Conservation (phyloP, 169 alveolate genomes). For the Cryptosporidium baileyi region DNA sequence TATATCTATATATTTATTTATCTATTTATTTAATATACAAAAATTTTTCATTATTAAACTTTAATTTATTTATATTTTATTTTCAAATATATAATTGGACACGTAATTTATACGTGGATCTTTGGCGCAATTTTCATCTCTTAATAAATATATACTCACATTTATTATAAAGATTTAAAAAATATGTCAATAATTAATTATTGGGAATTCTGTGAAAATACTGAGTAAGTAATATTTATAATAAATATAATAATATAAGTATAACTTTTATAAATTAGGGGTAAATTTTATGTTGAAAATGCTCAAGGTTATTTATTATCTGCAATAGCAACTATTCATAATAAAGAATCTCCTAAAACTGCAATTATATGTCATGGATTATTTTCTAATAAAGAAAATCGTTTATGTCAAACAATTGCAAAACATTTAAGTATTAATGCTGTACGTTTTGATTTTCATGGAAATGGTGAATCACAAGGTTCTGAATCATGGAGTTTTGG, state of each 20-base stretch:
- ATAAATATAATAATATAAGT: background rate
- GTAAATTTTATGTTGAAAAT: conserved; percentile 20
- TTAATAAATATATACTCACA: too few relatives aligned
- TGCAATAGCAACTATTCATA: conserved; percentile 58
- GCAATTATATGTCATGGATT: conserved; percentile 54
- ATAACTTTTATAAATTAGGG: conserved; percentile 8
- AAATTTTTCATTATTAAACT: too few relatives aligned
- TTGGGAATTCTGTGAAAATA: conserved; percentile 57
- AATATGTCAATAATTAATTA: conserved; percentile 1
- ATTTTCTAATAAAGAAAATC: conserved; percentile 52
- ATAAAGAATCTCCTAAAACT: conserved; percentile 32
- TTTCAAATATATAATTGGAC: too few relatives aligned
- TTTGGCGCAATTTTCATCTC: too few relatives aligned
- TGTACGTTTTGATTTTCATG: conserved; percentile 76
- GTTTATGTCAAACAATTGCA: conserved; percentile 70
- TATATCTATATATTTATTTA: too few relatives aligned
- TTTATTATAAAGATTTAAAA: too few relatives aligned
- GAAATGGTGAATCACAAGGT: conserved; percentile 77
- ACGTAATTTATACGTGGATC: too few relatives aligned
- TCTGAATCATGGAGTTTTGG: conserved; percentile 72
- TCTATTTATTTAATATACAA: too few relatives aligned
- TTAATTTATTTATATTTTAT: too few relatives aligned
- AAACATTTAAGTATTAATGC: conserved; percentile 48
- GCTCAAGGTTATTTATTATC: conserved; percentile 20
- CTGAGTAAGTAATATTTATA: conserved; percentile 18